Evolutionary conservation across 345 rosid genomes (phyloP).

Genomic region (Hirschfeldia incana): DNA sequence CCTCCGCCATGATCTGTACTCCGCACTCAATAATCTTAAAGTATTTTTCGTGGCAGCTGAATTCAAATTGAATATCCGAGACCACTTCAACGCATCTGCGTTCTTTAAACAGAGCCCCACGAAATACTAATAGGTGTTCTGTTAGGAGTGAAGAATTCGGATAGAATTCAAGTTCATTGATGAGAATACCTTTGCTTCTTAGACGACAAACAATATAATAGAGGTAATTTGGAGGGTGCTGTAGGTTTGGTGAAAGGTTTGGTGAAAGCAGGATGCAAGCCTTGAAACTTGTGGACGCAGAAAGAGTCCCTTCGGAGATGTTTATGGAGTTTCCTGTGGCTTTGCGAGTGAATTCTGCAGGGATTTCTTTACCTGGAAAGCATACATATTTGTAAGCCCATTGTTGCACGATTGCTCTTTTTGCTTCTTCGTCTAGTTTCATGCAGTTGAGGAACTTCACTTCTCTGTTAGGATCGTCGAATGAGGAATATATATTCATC

Average conservation of each 20-base stretch:
- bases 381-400: background rate
- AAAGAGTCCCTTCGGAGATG: background rate
- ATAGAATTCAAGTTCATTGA: background rate
- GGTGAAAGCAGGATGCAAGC: background rate
- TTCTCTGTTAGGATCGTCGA: background rate
- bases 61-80: background rate
- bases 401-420: background rate
- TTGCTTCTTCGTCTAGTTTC: background rate
- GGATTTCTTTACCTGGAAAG: background rate
- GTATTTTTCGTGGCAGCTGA: background rate
- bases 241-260: background rate
- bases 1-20: background rate
- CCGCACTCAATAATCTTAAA: background rate
- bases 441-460: background rate
- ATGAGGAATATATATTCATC: background rate
- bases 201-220: background rate
- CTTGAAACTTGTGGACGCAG: background rate
- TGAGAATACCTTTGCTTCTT: background rate
- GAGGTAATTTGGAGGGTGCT: too few relatives aligned
- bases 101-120: background rate
- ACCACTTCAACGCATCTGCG: background rate
- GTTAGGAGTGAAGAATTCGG: too few relatives aligned
- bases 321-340: background rate
- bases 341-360: background rate
- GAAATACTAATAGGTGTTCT: background rate